Evolutionary conservation across 2,329 filamentous ascomycete species (phyloP), one percentile per base, ranked within the genome.

Genomic region (Phyllosticta capitalensis): DNA sequence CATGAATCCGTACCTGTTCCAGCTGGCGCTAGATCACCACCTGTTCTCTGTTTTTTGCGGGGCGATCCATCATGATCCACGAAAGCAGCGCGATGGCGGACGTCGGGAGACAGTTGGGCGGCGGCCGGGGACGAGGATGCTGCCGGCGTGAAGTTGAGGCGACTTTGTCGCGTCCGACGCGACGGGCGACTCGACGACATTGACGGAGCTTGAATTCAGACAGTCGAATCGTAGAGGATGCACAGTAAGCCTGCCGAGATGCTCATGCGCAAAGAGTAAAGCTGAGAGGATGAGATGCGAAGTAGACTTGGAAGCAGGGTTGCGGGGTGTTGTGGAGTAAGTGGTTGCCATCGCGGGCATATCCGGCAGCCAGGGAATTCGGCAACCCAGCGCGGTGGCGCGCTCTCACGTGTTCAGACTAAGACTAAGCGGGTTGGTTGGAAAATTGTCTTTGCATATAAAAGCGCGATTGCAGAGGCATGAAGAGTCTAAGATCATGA

Each of bases 61-160:
- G 54, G 61, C 10, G 66, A 66, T 53, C 62, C 67, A 54, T 69
- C 67, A 38, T 67, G 66, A 28, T 66, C 66, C 6, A 74, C 70
- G 33, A 68, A 66, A 3, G 71, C 71, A 20, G 72, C 71, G 17
- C 70, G 65, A 50, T 70, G 65, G 60, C 66, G 65, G 48, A 72
- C 69, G 58, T 71, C 69, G 24, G 65, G 57, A 38, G 71, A 64
- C 26, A 72, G 69, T 20, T 64, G 59, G 24, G 71, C 61, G 5
- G 70, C 65, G 19, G 69, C 70, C 17, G 74, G 72, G 5, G 75
- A 75, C 0, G 73, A 73, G 12, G 75, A 72, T 7, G 73, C 67
- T 4, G 75, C 61, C 4, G 75, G 72, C 0, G 73, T 76, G 66
- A 79, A 79, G 54, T 67, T 70, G 20, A 79, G 67, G 24, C 74